These are phyloP conservation scores for Withania somnifera DNA, from an alignment of 305 asterid species.

Conservation along the genomic window DNA sequence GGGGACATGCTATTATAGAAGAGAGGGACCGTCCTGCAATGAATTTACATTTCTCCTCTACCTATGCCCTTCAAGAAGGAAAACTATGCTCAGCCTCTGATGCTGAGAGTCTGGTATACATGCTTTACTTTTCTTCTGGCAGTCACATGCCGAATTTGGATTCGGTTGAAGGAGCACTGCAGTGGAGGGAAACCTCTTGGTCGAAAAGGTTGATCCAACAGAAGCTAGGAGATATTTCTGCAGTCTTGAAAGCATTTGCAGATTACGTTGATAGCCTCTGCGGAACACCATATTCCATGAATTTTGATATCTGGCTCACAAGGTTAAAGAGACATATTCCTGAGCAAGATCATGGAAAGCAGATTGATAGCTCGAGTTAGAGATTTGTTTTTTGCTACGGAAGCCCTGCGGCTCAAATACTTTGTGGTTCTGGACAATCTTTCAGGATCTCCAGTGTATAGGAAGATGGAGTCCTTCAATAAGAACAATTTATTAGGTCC, in stretches of 20 bases:
- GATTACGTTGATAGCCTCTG: constrained; percentile 96
- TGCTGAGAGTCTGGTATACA: constrained; percentile 83
- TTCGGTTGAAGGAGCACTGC: constrained; percentile 89
- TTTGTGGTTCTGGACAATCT: not conserved
- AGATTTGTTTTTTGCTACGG: not conserved
- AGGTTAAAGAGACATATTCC: constrained; percentile 58
- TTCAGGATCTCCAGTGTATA: not conserved
- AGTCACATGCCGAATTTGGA: constrained; percentile 71
- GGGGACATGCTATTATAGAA: constrained; percentile 96
- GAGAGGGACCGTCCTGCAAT: constrained; percentile 83
- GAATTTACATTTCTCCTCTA: constrained; percentile 88
- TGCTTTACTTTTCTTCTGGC: constrained; percentile 63
- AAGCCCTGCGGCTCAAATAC: not conserved
- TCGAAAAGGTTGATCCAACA: constrained; percentile 89
- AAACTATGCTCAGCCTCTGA: constrained; percentile 87
- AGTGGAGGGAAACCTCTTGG: constrained; percentile 93
- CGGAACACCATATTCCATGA: constrained; percentile 87
- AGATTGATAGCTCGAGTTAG: constrained; percentile 32
- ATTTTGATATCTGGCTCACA: constrained; percentile 79
- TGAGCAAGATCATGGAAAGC: constrained; percentile 59
- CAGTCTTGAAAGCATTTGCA: constrained; percentile 89
- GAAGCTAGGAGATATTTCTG: constrained; percentile 84
- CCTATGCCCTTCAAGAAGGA: constrained; percentile 93
- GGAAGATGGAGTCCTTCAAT: not conserved
- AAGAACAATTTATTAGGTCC: not conserved